Base-by-base conservation (phyloP, 176 grass and related monocot genomes). In the Aechmea fasciata region DNA sequence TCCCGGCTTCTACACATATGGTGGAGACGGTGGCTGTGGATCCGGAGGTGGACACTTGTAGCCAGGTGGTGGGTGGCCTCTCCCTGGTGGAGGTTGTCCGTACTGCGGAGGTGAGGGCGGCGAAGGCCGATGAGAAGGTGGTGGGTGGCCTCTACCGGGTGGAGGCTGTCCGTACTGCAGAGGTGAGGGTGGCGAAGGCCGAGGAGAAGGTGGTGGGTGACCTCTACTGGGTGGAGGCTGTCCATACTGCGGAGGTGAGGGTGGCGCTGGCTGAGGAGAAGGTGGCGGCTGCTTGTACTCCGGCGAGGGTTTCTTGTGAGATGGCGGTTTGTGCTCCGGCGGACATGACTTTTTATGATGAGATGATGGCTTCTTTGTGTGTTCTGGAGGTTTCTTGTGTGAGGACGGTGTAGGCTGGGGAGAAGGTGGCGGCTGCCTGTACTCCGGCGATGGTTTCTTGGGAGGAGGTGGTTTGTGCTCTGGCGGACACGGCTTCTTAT, bases 281-380 rank as follows among this genome's bases (percentile, higher is more conserved):
- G 55, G 54, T 33, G 71, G 71, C 17, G 55, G 71, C 11, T 25
- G 54, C 14, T 57, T 28, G n/a, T 73, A 61, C 15, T 48, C 33
- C 13, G 54, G 71, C 3, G 71, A 57, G 3, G 71, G 26, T 52
- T 17, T 52, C 20, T 54, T 15, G 28, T 18, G 15, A 9, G 52
- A 13, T 13, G 51, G 26, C 13, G 25, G 64, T 28, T 28, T 28
- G 2, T 41, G 10, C 24, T 48, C 8, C 25, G 11, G 64, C 2
- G 64, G 64, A 6, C 13, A 47, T 41, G 28, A 13, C 2, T 48
- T 50, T 11, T 28, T 28, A 59, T 61, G 52, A 12, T 57, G 70
- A 10, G 53, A 54, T 10, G 70, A 53, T 11, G 52, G 13, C 12
- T 41, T 41, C 33, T 41, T 41, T 41, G 0, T 3, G 33, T 41